Conservation (phyloP, 176 grass and related monocot species). For the Secale cereale region DNA sequence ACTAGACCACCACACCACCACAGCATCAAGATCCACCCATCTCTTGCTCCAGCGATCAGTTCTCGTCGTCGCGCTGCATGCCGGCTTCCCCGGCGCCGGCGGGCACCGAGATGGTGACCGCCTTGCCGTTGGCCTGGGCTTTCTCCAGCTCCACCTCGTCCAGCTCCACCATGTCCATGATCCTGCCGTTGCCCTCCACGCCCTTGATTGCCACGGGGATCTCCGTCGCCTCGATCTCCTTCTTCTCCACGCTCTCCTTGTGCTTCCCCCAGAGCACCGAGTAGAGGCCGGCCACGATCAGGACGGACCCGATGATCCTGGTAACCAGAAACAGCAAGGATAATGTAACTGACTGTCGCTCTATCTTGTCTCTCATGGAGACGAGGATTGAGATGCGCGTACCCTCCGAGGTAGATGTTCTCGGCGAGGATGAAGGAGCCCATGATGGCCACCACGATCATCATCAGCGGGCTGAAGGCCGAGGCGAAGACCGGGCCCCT, state of each 20-base stretch:
- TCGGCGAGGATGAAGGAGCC: conserved; percentile 95
- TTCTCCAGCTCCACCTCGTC: conserved; percentile 81
- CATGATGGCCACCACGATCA: conserved; percentile 99
- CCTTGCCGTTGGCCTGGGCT: conserved; percentile 55
- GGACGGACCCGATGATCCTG: conserved; percentile 68
- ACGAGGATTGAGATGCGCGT: background rate
- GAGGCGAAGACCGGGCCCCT: conserved; percentile 91
- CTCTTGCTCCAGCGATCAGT: background rate
- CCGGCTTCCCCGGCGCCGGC: background rate
- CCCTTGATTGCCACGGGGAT: conserved; percentile 68
- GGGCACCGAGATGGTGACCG: conserved; percentile 39
- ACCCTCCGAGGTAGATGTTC: conserved; percentile 98
- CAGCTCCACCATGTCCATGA: conserved; percentile 64
- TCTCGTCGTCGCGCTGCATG: conserved; percentile 55
- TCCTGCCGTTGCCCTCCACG: conserved; percentile 48
- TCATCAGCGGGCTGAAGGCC: conserved; percentile 97
- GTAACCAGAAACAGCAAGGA: background rate
- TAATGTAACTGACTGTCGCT: background rate
- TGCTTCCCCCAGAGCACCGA: conserved; percentile 96
- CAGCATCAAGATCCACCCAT: background rate
- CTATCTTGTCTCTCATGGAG: background rate
- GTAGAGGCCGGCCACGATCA: conserved; percentile 88
- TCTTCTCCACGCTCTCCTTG: conserved; percentile 85
- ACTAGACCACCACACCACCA: background rate
- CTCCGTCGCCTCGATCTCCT: conserved; percentile 47